Conservation (phyloP, 805 yeast genomes). For the Yarrowia divulgata region DNA sequence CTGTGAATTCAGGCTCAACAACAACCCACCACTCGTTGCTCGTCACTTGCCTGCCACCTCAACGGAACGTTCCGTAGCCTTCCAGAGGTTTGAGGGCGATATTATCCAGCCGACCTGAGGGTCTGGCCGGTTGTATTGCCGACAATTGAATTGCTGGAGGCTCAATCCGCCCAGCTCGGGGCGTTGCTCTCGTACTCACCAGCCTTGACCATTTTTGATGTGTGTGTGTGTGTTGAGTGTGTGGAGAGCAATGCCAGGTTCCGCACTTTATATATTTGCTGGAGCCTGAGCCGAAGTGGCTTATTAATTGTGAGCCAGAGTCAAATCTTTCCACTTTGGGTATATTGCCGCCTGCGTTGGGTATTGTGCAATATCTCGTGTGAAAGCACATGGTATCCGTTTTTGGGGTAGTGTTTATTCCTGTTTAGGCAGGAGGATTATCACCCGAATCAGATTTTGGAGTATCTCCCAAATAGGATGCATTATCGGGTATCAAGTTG, state of each 20-base stretch:
- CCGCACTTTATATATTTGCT: conserved; percentile 39
- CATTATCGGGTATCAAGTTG: not conserved
- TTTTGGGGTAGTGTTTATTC: not conserved
- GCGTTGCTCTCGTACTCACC: conserved; percentile 55
- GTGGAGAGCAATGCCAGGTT: conserved; percentile 28
- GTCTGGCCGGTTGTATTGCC: not conserved
- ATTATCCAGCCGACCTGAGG: not conserved
- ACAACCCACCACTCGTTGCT: not conserved
- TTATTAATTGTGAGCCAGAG: conserved; percentile 25
- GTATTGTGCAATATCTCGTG: conserved; percentile 22
- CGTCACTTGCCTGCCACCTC: conserved; percentile 1
- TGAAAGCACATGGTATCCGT: conserved; percentile 16
- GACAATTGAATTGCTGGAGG: not conserved
- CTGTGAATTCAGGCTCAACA: not conserved
- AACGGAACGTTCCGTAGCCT: conserved; percentile 29
- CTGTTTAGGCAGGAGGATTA: not conserved
- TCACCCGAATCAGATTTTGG: not conserved
- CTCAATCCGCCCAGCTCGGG: not conserved
- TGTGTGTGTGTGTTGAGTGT: conserved; percentile 36
- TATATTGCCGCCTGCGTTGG: conserved; percentile 14
- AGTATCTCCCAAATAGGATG: conserved; percentile 12
- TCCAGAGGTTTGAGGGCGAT: not conserved
- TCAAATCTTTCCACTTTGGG: conserved; percentile 22
- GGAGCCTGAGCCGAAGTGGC: conserved; percentile 35
- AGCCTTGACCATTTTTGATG: conserved; percentile 65